Conservation (phyloP, 2,329 filamentous ascomycete species). For the Aspergillus ochraceus region DNA sequence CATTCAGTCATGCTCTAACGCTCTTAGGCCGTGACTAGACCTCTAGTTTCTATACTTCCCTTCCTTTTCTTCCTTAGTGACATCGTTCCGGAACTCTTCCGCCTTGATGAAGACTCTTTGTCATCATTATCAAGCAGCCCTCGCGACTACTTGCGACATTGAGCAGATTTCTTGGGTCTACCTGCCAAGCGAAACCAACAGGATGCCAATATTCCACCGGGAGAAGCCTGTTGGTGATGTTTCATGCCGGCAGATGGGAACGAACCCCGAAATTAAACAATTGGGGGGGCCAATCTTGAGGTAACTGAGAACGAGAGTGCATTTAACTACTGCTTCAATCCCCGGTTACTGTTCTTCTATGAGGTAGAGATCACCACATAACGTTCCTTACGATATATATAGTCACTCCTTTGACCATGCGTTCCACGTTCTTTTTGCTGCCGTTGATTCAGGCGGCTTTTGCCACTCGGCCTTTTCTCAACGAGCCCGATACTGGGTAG, state of each 20-base stretch:
- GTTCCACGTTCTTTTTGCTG: constrained; percentile 2
- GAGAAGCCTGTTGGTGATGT: neutral
- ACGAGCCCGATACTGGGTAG: constrained; percentile 12
- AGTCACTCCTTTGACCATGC: constrained; percentile 9
- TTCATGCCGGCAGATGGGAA: neutral
- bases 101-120: neutral
- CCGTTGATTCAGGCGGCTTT: constrained; percentile 4
- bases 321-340: neutral
- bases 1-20: neutral
- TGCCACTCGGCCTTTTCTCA: constrained; percentile 11
- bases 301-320: neutral
- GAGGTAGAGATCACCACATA: neutral
- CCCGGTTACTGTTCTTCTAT: neutral
- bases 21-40: neutral
- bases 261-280: neutral
- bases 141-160: neutral
- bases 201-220: neutral
- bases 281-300: neutral
- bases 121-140: neutral
- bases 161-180: neutral
- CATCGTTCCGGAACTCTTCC: neutral
- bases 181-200: neutral
- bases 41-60: neutral
- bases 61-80: neutral
- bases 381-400: neutral